A percentile compares a stretch with the other conserved stretches of the same genome.
Evolutionary conservation across 768 basidiomycete genomes (phyloP).

Genomic region (Psilocybe azurescens): DNA sequence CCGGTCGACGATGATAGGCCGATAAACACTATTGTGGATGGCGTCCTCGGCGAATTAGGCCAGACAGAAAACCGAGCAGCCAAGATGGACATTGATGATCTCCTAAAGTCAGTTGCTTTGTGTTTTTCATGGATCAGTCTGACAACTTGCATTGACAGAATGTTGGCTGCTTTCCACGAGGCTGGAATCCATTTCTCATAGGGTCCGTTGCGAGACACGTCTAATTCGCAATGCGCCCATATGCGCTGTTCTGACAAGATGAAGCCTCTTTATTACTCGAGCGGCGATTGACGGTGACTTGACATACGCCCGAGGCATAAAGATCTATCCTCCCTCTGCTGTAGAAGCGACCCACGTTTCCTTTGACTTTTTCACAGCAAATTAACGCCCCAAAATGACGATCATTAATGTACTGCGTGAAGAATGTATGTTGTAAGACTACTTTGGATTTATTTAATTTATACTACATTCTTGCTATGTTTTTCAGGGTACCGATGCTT

Average conservation of each 20-base stretch:
- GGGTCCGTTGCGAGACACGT: neutral
- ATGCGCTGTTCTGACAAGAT: neutral
- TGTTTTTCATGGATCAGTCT: neutral
- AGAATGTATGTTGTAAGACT: conserved; percentile 13
- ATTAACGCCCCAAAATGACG: conserved; percentile 6
- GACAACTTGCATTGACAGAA: conserved; percentile 41
- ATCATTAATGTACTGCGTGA: conserved; percentile 9
- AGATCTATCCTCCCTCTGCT: neutral
- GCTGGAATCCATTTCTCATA: conserved; percentile 76
- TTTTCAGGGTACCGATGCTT: neutral
- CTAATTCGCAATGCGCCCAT: neutral
- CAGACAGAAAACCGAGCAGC: conserved; percentile 82
- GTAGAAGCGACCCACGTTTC: neutral
- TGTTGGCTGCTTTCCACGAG: conserved; percentile 77
- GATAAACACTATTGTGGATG: conserved; percentile 75
- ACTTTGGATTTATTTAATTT: conserved; percentile 6
- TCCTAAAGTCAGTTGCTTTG: conserved; percentile 70
- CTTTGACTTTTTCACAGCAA: neutral
- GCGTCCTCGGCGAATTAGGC: conserved; percentile 72
- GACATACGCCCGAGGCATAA: conserved; percentile 1
- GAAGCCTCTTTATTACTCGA: conserved; percentile 2
- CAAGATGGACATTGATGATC: conserved; percentile 93
- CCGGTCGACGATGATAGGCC: conserved; percentile 71
- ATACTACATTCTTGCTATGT: neutral
- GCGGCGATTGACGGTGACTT: conserved; percentile 7